Evolutionary conservation across 805 yeast genomes (phyloP).

Genomic region (Lipomyces yamanashiensis): DNA sequence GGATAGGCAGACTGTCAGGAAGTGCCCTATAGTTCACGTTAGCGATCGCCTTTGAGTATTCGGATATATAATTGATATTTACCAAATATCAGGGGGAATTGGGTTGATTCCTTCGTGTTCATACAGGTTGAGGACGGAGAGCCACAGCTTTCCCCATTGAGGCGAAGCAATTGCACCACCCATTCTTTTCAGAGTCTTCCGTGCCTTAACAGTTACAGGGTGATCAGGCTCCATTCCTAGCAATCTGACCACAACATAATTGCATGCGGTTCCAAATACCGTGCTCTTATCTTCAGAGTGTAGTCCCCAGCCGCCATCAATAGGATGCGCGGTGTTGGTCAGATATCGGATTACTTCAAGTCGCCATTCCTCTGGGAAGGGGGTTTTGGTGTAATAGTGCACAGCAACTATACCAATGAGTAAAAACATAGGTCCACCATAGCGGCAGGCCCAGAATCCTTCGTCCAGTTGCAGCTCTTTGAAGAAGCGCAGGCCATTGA

Average conservation of each 20-base stretch:
- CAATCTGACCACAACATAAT: slow-evolving; percentile 79
- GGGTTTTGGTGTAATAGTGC: slow-evolving; percentile 67
- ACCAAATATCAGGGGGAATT: slow-evolving; percentile 94
- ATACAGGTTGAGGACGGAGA: slow-evolving; percentile 77
- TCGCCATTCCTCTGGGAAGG: slow-evolving; percentile 67
- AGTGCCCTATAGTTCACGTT: slow-evolving; percentile 47
- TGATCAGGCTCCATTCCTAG: slow-evolving; percentile 77
- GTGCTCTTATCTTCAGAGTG: slow-evolving; percentile 92
- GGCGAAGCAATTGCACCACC: slow-evolving; percentile 94
- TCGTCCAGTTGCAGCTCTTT: slow-evolving; percentile 68
- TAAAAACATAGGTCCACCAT: slow-evolving; percentile 98
- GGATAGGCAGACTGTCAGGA: slow-evolving; percentile 80
- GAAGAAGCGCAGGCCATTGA: slow-evolving; percentile 75
- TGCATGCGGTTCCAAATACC: slow-evolving; percentile 89
- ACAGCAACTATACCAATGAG: slow-evolving; percentile 84
- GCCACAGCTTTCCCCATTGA: slow-evolving; percentile 98
- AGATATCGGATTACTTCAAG: slow-evolving; percentile 81
- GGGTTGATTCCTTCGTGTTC: slow-evolving; percentile 98
- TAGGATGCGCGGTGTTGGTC: slow-evolving; percentile 92
- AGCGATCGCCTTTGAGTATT: background rate
- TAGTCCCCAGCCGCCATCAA: slow-evolving; percentile 99
- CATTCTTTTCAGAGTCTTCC: slow-evolving; percentile 65
- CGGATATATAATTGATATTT: background rate
- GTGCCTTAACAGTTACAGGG: slow-evolving; percentile 76
- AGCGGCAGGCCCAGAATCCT: slow-evolving; percentile 89